Percentiles rank a stretch among this genome's conserved stretches.
Evolutionary conservation across 2,329 filamentous ascomycete species (phyloP).

Genomic region (Ceratocystis smalleyi): DNA sequence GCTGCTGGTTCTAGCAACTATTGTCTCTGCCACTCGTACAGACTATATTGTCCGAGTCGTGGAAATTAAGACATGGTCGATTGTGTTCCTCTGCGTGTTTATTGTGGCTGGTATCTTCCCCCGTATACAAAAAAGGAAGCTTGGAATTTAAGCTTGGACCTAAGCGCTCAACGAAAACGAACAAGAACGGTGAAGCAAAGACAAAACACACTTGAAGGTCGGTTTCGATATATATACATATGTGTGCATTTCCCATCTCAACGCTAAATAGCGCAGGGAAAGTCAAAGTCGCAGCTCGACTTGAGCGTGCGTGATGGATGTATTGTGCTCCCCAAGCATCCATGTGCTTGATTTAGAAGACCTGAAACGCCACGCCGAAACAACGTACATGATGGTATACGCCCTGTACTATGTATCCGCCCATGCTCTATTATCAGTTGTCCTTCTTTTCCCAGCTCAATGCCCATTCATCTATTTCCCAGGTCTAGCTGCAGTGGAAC

Average conservation of each 20-base stretch:
- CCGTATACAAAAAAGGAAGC: constrained; percentile 67
- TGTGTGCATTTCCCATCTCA: too few species aligned
- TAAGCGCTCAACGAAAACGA: neutral
- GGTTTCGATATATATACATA: too few species aligned
- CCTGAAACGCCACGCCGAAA: too few species aligned
- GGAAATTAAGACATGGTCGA: constrained; percentile 60
- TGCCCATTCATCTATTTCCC: neutral
- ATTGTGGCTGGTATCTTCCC: constrained; percentile 58
- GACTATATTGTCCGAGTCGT: constrained; percentile 54
- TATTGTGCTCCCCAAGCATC: too few species aligned
- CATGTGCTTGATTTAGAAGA: too few species aligned
- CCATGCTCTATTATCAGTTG: too few species aligned
- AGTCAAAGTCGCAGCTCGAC: too few species aligned
- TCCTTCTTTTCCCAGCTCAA: neutral
- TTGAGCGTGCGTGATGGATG: too few species aligned
- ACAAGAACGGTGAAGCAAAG: neutral
- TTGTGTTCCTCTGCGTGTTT: constrained; percentile 49
- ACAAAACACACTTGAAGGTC: neutral
- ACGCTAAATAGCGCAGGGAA: too few species aligned
- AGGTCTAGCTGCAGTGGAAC: neutral
- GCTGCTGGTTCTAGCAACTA: constrained; percentile 54
- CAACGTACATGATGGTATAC: too few species aligned
- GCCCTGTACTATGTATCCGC: too few species aligned
- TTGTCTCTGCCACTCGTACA: constrained; percentile 61
- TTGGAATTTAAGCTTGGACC: constrained; percentile 34